phyloP scores from a whole-genome alignment of 1,139 yeast species.

The Blastobotrys ciferrii region DNA sequence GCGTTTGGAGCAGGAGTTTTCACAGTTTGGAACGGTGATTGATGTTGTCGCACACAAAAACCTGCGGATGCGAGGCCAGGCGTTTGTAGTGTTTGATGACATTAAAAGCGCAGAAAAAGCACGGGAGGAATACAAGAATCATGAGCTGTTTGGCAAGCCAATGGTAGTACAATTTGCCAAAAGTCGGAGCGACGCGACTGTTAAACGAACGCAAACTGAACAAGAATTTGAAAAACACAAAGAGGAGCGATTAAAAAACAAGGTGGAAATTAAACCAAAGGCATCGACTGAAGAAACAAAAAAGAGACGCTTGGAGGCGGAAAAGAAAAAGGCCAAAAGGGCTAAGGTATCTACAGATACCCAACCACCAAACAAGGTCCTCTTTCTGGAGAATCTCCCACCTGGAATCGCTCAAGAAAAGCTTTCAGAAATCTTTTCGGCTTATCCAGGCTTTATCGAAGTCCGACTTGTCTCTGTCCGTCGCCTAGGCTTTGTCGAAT shows the following conservation, averaged over 20 bases:
- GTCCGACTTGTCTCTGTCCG: slow-evolving; percentile 65
- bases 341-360: slow-evolving; percentile 17
- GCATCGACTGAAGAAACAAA: slow-evolving; percentile 20
- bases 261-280: slow-evolving; percentile 24
- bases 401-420: slow-evolving; percentile 43
- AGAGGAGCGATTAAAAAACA: slow-evolving; percentile 33
- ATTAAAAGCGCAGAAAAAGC: slow-evolving; percentile 51
- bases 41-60: slow-evolving; percentile 62
- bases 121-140: slow-evolving; percentile 31
- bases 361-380: slow-evolving; percentile 64
- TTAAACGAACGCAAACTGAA: slow-evolving; percentile 30
- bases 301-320: slow-evolving; percentile 15
- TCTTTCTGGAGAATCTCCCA: slow-evolving; percentile 69
- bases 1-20: slow-evolving; percentile 45
- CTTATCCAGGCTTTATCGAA: slow-evolving; percentile 59
- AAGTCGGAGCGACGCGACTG: slow-evolving; percentile 48
- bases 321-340: slow-evolving; percentile 25
- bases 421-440: slow-evolving; percentile 47
- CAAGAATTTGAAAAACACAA: slow-evolving; percentile 35
- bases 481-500: slow-evolving; percentile 79
- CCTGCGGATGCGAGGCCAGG: slow-evolving; percentile 75
- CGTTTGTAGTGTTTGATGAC: slow-evolving; percentile 65
- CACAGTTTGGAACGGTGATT: slow-evolving; percentile 49
- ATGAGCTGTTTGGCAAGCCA: slow-evolving; percentile 52
- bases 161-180: slow-evolving; percentile 47